Evolutionary conservation across 495 filamentous ascomycete species (phyloP).

Genomic region (Bathelium albidoporum): DNA sequence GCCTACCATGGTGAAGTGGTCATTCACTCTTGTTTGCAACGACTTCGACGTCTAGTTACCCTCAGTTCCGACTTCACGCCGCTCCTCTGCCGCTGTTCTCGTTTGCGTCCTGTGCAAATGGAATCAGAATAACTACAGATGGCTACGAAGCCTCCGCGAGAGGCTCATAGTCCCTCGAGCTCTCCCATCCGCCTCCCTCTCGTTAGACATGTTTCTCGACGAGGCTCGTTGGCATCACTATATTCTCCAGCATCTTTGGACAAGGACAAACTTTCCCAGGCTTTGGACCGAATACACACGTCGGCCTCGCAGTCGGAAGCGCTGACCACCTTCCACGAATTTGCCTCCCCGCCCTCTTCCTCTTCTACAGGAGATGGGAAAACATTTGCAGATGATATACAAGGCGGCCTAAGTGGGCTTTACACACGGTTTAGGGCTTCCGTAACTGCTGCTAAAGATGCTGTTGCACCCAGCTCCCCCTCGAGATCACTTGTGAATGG

Average conservation of each 20-base stretch:
- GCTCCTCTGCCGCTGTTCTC: slow-evolving; percentile 2
- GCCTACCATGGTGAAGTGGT: too few species aligned
- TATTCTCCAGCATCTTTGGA: slow-evolving; percentile 50
- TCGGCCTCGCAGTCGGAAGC: slow-evolving; percentile 67
- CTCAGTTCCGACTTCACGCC: slow-evolving; percentile 14
- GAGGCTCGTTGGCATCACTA: slow-evolving; percentile 55
- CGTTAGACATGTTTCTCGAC: slow-evolving; percentile 38
- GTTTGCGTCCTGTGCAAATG: slow-evolving; percentile 9
- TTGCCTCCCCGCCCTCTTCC: slow-evolving; percentile 50
- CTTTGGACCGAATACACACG: slow-evolving; percentile 76
- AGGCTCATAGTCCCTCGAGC: slow-evolving; percentile 19
- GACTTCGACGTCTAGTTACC: not conserved
- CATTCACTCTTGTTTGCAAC: not conserved
- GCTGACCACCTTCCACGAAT: slow-evolving; percentile 83
- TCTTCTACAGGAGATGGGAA: slow-evolving; percentile 52
- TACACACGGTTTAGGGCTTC: slow-evolving; percentile 73
- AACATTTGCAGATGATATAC: slow-evolving; percentile 56
- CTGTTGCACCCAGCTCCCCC: not conserved
- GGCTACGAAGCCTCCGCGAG: slow-evolving; percentile 7
- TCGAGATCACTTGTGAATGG: not conserved
- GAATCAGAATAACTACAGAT: slow-evolving; percentile 8
- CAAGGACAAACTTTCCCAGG: slow-evolving; percentile 58
- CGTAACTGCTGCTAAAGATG: slow-evolving; percentile 58
- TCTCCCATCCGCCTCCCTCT: slow-evolving; percentile 17
- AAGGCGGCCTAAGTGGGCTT: slow-evolving; percentile 73